Evolutionary conservation across 352 stramenopile species (phyloP).

Genomic region (Phytophthora sojae): DNA sequence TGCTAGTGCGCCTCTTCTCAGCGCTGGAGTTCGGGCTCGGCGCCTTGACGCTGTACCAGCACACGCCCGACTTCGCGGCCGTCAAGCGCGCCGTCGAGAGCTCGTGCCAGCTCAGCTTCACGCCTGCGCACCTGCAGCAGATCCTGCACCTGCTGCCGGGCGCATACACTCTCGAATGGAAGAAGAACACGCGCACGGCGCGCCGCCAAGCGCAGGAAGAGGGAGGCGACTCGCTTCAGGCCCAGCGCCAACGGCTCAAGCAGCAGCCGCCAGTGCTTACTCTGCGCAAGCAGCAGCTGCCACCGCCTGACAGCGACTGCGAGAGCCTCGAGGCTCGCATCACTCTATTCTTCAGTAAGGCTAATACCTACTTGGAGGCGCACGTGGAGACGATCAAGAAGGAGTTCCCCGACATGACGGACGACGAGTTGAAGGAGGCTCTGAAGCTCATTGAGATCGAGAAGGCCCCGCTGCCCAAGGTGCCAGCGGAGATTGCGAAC

Average conservation of each 20-base stretch:
- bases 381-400: constrained; percentile 35
- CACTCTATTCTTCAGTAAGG: constrained; percentile 43
- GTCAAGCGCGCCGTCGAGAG: constrained; percentile 76
- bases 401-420: constrained; percentile 41
- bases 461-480: constrained; percentile 40
- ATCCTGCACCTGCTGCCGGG: constrained; percentile 60
- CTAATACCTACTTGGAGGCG: constrained; percentile 43
- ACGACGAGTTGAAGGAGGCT: constrained; percentile 39
- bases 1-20: constrained; percentile 66
- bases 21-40: constrained; percentile 78
- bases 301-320: constrained; percentile 24
- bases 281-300: constrained; percentile 59
- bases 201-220: constrained; percentile 32
- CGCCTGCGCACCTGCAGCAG: constrained; percentile 60
- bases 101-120: constrained; percentile 70
- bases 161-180: constrained; percentile 60
- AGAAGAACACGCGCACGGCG: constrained; percentile 42
- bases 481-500: constrained; percentile 16
- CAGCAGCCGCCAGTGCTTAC: constrained; percentile 55
- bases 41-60: constrained; percentile 77
- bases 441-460: constrained; percentile 54
- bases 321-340: constrained; percentile 63
- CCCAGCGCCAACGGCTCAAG: constrained; percentile 26
- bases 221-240: constrained; percentile 17
- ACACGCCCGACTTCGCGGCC: constrained; percentile 64